These are phyloP conservation scores for Pleurotus citrinopileatus DNA, from an alignment of 768 basidiomycete species.

Conservation along the genomic window DNA sequence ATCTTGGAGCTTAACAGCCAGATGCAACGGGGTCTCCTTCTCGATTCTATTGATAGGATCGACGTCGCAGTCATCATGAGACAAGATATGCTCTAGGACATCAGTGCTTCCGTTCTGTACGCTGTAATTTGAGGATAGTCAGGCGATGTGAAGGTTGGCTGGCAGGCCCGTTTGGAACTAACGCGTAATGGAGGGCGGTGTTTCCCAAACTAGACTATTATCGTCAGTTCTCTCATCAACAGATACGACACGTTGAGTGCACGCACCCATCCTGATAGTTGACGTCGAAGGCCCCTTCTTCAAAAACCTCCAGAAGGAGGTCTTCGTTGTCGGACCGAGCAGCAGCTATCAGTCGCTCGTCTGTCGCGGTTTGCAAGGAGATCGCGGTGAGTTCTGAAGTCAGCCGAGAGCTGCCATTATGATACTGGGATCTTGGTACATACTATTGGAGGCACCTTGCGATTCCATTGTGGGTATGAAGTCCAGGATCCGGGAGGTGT, in stretches of 20 bases:
- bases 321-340: slow-evolving; percentile 75
- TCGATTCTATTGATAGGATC: slow-evolving; percentile 72
- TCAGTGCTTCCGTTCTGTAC: slow-evolving; percentile 54
- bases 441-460: slow-evolving; percentile 30
- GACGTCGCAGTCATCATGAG: slow-evolving; percentile 76
- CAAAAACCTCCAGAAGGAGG: slow-evolving; percentile 57
- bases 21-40: slow-evolving; percentile 75
- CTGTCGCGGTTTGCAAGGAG: no score
- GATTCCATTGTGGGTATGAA: slow-evolving; percentile 4
- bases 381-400: no score
- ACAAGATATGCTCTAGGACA: slow-evolving; percentile 71
- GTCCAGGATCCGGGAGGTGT: slow-evolving; percentile 16
- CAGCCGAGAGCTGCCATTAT: background rate
- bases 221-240: background rate
- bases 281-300: slow-evolving; percentile 58
- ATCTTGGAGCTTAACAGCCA: slow-evolving; percentile 59
- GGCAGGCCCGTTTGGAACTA: slow-evolving; percentile 20
- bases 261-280: slow-evolving; percentile 79
- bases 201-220: slow-evolving; percentile 56
- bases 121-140: slow-evolving; percentile 26
- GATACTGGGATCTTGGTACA: slow-evolving; percentile 10
- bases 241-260: slow-evolving; percentile 9
- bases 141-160: background rate
- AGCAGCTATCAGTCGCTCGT: slow-evolving; percentile 70
- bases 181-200: slow-evolving; percentile 80